A percentile compares a stretch with the other conserved stretches of the same genome.
phyloP scores from a whole-genome alignment of 257 asterid species.

The Solanum pimpinellifolium region DNA sequence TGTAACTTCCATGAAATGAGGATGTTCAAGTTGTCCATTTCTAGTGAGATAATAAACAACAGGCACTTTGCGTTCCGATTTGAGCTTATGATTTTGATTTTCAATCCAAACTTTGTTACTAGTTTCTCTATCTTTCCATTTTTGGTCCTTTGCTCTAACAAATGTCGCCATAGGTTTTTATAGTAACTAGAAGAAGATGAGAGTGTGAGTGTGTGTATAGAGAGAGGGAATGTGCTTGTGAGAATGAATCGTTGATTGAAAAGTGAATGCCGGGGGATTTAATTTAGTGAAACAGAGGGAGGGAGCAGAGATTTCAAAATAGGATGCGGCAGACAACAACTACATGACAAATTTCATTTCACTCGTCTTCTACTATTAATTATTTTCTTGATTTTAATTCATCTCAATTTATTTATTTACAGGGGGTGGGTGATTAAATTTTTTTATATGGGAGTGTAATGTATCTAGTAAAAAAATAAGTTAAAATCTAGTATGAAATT shows the following conservation, averaged over 20 bases:
- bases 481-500: too few species aligned
- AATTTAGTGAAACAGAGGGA: background rate
- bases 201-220: background rate
- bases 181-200: background rate
- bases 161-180: background rate
- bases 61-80: constrained; percentile 27
- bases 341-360: background rate
- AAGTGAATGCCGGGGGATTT: background rate
- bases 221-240: background rate
- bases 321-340: constrained; percentile 6
- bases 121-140: constrained; percentile 8
- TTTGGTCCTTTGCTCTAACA: background rate
- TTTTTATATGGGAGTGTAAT: too few species aligned
- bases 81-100: constrained; percentile 16
- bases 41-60: constrained; percentile 67
- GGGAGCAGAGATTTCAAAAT: constrained; percentile 5
- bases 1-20: constrained; percentile 92
- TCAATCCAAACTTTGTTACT: constrained; percentile 53
- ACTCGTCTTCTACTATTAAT: background rate
- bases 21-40: constrained; percentile 83
- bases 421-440: too few species aligned
- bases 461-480: too few species aligned
- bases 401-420: background rate
- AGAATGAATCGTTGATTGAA: background rate
- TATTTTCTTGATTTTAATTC: background rate